Conservation (phyloP, 768 basidiomycete species). For the Mycena indigotica region DNA sequence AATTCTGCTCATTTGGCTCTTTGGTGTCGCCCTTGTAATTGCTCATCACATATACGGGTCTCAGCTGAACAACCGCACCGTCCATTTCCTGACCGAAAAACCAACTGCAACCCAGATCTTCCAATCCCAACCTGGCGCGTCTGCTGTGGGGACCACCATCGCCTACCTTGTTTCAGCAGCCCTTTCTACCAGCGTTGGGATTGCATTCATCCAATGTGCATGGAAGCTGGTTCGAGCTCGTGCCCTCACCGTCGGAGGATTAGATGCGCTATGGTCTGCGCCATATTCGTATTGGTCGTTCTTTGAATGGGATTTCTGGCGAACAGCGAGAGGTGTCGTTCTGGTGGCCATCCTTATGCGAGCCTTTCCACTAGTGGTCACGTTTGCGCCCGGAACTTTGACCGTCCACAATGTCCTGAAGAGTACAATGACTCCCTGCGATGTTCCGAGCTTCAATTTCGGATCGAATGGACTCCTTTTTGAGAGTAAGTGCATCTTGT, state of each 20-base stretch:
- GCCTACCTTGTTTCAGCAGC: constrained; percentile 9
- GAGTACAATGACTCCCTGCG: not conserved
- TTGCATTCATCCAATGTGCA: constrained; percentile 10
- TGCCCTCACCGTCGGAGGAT: constrained; percentile 2
- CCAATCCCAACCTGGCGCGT: constrained; percentile 10
- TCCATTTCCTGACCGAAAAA: not conserved
- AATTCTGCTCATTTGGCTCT: constrained; percentile 1
- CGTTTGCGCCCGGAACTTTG: constrained; percentile 9
- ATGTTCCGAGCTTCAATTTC: constrained; percentile 9
- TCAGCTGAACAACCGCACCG: not conserved
- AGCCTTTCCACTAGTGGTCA: constrained; percentile 13
- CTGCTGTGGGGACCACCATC: constrained; percentile 4
- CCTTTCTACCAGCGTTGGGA: constrained; percentile 2
- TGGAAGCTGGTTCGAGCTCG: constrained; percentile 6
- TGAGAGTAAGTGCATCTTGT: too few species aligned
- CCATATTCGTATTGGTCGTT: not conserved
- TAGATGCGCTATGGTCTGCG: constrained; percentile 15
- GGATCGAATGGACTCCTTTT: too few species aligned
- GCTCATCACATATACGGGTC: constrained; percentile 10
- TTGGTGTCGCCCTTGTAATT: not conserved
- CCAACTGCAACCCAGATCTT: not conserved
- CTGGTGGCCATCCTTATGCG: not conserved
- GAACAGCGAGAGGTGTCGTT: constrained; percentile 1
- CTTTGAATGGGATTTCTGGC: constrained; percentile 6
- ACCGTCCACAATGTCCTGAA: not conserved